These are phyloP conservation scores for Paraconiothyrium brasiliense DNA, from an alignment of 2,329 filamentous ascomycete species.

Conservation along the genomic window DNA sequence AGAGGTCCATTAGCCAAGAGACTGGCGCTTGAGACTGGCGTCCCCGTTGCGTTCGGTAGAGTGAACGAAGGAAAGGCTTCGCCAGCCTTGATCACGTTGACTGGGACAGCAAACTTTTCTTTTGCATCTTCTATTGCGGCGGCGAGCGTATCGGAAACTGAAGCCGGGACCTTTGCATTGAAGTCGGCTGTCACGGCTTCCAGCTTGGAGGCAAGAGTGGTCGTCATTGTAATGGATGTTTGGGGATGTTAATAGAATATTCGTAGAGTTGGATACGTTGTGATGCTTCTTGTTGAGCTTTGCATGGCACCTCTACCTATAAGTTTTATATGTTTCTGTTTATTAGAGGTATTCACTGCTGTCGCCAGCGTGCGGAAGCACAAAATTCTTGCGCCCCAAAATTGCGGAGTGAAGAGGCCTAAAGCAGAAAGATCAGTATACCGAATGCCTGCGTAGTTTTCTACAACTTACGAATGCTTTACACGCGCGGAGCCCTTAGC, in stretches of 20 bases:
- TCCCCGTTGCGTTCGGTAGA: slow-evolving; percentile 43
- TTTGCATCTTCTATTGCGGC: neutral
- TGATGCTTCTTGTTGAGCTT: too few species aligned
- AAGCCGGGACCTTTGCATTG: neutral
- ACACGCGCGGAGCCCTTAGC: too few species aligned
- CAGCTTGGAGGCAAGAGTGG: slow-evolving; percentile 11
- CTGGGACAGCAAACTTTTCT: slow-evolving; percentile 4
- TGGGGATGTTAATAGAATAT: neutral
- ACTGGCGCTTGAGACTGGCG: slow-evolving; percentile 41
- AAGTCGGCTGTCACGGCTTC: slow-evolving; percentile 6
- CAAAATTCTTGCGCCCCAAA: too few species aligned
- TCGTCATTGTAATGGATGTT: slow-evolving; percentile 6
- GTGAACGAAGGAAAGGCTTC: slow-evolving; percentile 13
- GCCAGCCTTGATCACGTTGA: slow-evolving; percentile 4
- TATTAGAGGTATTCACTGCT: too few species aligned
- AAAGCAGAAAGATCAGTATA: too few species aligned
- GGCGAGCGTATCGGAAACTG: neutral
- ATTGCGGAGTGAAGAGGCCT: too few species aligned
- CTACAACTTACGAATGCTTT: too few species aligned
- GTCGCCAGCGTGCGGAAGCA: too few species aligned
- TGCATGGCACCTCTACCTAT: too few species aligned
- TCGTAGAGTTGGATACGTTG: too few species aligned
- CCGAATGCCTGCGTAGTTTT: too few species aligned
- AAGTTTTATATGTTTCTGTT: too few species aligned
- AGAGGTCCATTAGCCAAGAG: slow-evolving; percentile 42